phyloP scores from a whole-genome alignment of 2,329 filamentous ascomycete species.

The Verticillium nubilum region DNA sequence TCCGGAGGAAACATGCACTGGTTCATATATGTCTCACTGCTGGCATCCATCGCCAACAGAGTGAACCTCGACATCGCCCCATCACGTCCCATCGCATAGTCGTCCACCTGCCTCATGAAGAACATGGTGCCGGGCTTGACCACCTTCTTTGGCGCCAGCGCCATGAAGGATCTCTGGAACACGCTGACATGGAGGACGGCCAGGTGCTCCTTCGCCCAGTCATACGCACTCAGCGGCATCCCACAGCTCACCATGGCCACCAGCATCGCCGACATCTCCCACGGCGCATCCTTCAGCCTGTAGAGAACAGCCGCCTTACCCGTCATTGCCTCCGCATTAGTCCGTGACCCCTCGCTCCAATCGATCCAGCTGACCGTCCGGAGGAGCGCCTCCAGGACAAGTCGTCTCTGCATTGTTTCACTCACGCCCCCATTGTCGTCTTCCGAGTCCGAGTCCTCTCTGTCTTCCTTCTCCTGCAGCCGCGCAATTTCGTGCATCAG shows the following conservation, averaged over 20 bases:
- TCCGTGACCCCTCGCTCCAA: background rate
- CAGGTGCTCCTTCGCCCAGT: background rate
- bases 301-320: background rate
- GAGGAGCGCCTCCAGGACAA: background rate
- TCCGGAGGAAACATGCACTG: background rate
- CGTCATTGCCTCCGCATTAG: background rate
- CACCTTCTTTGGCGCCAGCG: background rate
- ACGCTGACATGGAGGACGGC: background rate
- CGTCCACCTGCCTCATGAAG: background rate
- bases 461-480: background rate
- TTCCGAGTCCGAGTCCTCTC: background rate
- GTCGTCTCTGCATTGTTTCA: background rate
- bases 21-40: background rate
- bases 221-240: background rate
- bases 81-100: background rate
- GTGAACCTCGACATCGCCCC: background rate
- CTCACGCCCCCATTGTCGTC: background rate
- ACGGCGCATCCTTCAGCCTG: background rate
- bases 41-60: background rate
- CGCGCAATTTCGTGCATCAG: background rate
- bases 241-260: background rate
- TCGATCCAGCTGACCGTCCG: background rate
- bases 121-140: background rate
- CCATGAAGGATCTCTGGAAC: background rate
- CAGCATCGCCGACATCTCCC: background rate